Evolutionary conservation across 495 filamentous ascomycete genomes (phyloP), one percentile per base, ranked within the genome.

Genomic region (Aspergillus heteromorphus): DNA sequence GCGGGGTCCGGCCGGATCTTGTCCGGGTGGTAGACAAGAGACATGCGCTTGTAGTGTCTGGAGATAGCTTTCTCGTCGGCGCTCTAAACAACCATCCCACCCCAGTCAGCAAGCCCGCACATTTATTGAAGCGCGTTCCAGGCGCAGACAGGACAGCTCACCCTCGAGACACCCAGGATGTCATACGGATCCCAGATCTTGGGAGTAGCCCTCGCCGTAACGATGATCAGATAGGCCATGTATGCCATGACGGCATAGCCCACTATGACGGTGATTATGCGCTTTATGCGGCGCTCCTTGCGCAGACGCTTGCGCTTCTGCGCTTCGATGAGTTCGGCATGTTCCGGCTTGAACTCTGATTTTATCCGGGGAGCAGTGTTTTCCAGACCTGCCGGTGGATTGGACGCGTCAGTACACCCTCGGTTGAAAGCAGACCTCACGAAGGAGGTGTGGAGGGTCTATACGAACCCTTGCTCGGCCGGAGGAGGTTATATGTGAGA

Each of bases 111-210:
- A 50, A 29, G 19, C 18, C 19, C 17, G 11, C 14, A 48, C 13
- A 7, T 4, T 7, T 38, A n/a, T n/a, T 5, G 1, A 13, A 14
- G n/a, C 1, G 13, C 34, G 13, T 38, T n/a, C 13, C 50, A 45
- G 21, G 17, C 8, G 29, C 19, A 13, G 40, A 4, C 5, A 29
- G 2, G 9, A 4, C 36, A 41, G 69, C 81, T 45, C 74, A 90
- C 88, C 69, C 87, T 84, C 60, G 90, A 84, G 42, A 97, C 77
- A 47, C 87, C 88, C 57, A 98, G 71, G 63, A 98, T 91, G 60
- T 92, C 87, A 79, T 97, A 98, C 9, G 93, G 93, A 72, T 97
- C 91, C 86, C 92, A 98, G 43, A 96, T 81, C 73, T 92, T 91
- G 19, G 85, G 77, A 21, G 73, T 64, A 0, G 85, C 85, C 30